Conservation (phyloP, 2,329 filamentous ascomycete genomes). For the Clarireedia homoeocarpa region DNA sequence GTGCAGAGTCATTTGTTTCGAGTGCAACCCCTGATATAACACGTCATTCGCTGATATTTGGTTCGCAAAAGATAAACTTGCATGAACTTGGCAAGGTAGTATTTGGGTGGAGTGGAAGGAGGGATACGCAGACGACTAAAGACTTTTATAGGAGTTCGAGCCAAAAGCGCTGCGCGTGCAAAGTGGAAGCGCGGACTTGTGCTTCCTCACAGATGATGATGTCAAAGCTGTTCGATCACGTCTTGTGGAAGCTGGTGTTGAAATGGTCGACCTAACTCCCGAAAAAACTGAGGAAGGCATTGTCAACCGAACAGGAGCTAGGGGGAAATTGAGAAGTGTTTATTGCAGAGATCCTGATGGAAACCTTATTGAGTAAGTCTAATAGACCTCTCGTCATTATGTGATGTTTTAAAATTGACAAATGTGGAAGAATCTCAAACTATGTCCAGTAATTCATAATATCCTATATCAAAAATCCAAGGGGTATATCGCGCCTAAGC, state of each 20-base stretch:
- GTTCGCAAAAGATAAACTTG: constrained; percentile 53
- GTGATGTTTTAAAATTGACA: background rate
- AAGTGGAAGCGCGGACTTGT: constrained; percentile 51
- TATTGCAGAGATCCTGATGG: constrained; percentile 55
- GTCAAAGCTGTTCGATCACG: constrained; percentile 38
- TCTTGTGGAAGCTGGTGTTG: constrained; percentile 37
- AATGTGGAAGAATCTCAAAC: constrained; percentile 14
- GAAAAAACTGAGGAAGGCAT: constrained; percentile 37
- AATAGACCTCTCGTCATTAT: background rate
- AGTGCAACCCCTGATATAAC: constrained; percentile 29
- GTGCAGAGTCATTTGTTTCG: constrained; percentile 42
- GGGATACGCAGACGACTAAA: no score
- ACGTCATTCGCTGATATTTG: constrained; percentile 49
- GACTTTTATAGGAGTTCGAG: constrained; percentile 40
- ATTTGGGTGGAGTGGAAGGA: background rate
- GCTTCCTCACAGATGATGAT: constrained; percentile 47
- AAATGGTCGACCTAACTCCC: constrained; percentile 33
- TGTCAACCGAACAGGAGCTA: constrained; percentile 48
- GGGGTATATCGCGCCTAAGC: constrained; percentile 15
- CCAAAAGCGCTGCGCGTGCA: constrained; percentile 47
- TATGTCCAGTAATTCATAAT: constrained; percentile 10
- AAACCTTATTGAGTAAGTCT: constrained; percentile 50
- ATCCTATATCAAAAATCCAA: background rate
- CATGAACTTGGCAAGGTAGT: constrained; percentile 42
- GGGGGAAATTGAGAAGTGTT: constrained; percentile 46